Conservation (phyloP, 805 yeast genomes). For the Candida vartiovaarae region DNA sequence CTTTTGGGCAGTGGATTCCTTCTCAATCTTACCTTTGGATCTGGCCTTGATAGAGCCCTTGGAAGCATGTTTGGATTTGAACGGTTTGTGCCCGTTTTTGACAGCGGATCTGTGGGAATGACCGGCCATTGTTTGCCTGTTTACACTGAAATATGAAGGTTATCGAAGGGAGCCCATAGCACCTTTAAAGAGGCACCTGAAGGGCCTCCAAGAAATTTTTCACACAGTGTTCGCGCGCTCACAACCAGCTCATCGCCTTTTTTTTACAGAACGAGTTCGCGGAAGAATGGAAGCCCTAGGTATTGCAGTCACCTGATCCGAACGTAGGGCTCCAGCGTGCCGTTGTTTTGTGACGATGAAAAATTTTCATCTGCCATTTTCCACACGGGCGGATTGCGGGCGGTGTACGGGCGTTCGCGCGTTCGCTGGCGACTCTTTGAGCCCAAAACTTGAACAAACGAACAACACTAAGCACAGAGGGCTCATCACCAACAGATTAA, state of each 20-base stretch:
- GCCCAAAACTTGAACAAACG: constrained; percentile 1
- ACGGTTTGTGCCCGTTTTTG: constrained; percentile 81
- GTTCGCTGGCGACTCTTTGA: constrained; percentile 2
- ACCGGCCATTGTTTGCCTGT: constrained; percentile 45
- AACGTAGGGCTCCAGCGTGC: constrained; percentile 3
- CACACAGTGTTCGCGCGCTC: constrained; percentile 5
- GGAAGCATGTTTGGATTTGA: constrained; percentile 86
- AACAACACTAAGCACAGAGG: background rate
- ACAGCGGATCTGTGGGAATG: constrained; percentile 80
- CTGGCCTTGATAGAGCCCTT: constrained; percentile 80
- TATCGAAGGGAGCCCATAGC: no score
- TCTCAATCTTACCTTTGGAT: constrained; percentile 84
- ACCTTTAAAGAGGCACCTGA: background rate
- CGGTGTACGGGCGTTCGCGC: background rate
- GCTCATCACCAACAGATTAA: constrained; percentile 9
- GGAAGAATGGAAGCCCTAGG: constrained; percentile 7
- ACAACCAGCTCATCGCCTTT: constrained; percentile 8
- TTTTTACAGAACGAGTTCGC: constrained; percentile 8
- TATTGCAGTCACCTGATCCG: constrained; percentile 2
- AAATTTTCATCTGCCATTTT: constrained; percentile 10
- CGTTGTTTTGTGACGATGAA: constrained; percentile 15
- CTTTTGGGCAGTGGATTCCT: constrained; percentile 32
- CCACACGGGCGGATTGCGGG: constrained; percentile 1
- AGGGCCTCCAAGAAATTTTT: constrained; percentile 6
- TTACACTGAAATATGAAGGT: background rate